Evolutionary conservation across 2,329 filamentous ascomycete genomes (phyloP), one percentile per base, ranked within the genome.

Genomic region (Neospermospora avenae): DNA sequence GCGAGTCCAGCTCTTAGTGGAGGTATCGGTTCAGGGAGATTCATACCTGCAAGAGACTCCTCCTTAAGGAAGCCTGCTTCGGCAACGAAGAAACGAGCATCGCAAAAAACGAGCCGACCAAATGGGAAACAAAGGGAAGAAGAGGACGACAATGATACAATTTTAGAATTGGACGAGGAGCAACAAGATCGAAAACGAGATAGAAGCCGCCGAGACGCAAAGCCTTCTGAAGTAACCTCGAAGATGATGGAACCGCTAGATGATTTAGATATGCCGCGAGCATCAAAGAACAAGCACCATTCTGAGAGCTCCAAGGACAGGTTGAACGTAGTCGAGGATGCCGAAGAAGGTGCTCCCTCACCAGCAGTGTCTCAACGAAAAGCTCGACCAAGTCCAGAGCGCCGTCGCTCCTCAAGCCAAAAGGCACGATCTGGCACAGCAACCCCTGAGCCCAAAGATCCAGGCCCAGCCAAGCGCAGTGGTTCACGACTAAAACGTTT

Each of bases 11-110:
- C 60, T 18, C 54, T 61, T 20, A 60, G 58, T 18, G 69, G 66
- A 2, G 71, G 69, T 8, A 69, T 71, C 57, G 70, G 70, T 18
- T 74, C 73, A 28, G 69, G 72, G 14, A 67, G 81, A 52, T 74
- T 80, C 7, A 89, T 91, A 57, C 88, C 89, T 0, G 73, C 79
- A 7, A 81, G 87, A 58, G 87, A 89, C 58, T 91, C 87, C 1
- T 91, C 87, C 39, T 75, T 90, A 37, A 77, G 83, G 54, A 88
- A 83, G 67, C 78, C 82, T 1, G 79, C 79, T 8, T 74, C 77
- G 20, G 79, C 77, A 45, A 77, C 76, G 10, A 85, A 81, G 72
- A 79, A 84, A 58, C 79, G 81, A 1, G 81, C 79, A 14, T 77
- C 75, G 4, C 77, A 81, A 31, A 78, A 80, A 57, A 77, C 83